Percentiles rank a stretch among this genome's conserved stretches.
Evolutionary conservation across 768 basidiomycete species (phyloP).

Genomic region (Coprinellus micaceus): DNA sequence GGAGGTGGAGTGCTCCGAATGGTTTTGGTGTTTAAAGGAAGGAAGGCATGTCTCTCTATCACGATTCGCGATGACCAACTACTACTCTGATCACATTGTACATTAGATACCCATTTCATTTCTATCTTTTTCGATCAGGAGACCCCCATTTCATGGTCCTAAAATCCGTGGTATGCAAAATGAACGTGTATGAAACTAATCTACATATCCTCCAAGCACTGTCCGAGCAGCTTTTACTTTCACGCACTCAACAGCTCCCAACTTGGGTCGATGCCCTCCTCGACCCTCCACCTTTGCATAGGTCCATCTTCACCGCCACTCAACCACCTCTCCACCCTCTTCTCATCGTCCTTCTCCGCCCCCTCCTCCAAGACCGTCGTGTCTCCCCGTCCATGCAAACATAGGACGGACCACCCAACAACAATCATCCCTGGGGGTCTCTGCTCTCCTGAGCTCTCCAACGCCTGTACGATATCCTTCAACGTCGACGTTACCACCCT

Average conservation of each 20-base stretch:
- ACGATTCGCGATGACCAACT: background rate
- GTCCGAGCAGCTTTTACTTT: too few species aligned
- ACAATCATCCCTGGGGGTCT: conserved; percentile 96
- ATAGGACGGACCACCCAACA: conserved; percentile 86
- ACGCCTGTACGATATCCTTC: conserved; percentile 59
- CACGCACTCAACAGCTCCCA: conserved; percentile 26
- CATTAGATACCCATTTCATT: background rate
- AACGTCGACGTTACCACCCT: conserved; percentile 78
- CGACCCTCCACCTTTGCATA: conserved; percentile 63
- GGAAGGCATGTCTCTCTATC: background rate
- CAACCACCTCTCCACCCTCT: conserved; percentile 59
- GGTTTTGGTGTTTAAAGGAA: background rate
- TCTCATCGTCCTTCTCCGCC: conserved; percentile 35
- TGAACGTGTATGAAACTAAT: background rate
- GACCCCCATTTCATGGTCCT: too few species aligned
- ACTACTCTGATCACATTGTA: background rate
- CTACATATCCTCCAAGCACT: too few species aligned
- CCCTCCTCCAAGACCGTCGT: conserved; percentile 65
- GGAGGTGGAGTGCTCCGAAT: background rate
- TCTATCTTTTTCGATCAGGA: too few species aligned
- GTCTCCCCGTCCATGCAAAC: conserved; percentile 71
- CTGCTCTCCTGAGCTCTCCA: conserved; percentile 79
- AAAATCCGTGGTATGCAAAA: background rate
- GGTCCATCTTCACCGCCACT: too few species aligned
- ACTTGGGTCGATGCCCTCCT: conserved; percentile 55